Evolutionary conservation across 1,284 basidiomycete species (phyloP).

Genomic region (Heterobasidion parviporum): DNA sequence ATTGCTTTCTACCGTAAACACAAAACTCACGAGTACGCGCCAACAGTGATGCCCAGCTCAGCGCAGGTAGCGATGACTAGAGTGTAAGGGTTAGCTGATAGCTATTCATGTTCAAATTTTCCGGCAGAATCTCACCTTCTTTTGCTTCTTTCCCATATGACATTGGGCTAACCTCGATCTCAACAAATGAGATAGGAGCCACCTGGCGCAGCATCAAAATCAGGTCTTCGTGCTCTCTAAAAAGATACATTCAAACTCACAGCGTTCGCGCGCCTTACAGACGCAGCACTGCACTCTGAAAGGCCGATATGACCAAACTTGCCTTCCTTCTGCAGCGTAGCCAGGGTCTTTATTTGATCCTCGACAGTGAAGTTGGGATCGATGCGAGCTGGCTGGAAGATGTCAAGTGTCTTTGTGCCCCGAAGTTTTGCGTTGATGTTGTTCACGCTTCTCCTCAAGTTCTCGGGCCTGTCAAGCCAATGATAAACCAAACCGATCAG

Average conservation of each 20-base stretch:
- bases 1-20: too few relatives aligned
- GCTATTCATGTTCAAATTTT: background rate
- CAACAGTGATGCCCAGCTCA: slow-evolving; percentile 39
- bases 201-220: slow-evolving; percentile 19
- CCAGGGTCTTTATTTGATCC: slow-evolving; percentile 1
- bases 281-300: slow-evolving; percentile 29
- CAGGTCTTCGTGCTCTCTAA: too few relatives aligned
- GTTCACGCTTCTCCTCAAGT: slow-evolving; percentile 22
- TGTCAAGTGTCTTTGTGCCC: slow-evolving; percentile 25
- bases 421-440: slow-evolving; percentile 20
- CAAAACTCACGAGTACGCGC: slow-evolving; percentile 6
- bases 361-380: slow-evolving; percentile 3
- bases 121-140: slow-evolving; percentile 18
- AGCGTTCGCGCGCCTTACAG: slow-evolving; percentile 19
- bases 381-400: slow-evolving; percentile 22
- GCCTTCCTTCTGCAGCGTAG: slow-evolving; percentile 17
- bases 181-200: slow-evolving; percentile 35
- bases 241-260: background rate
- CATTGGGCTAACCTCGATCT: slow-evolving; percentile 47
- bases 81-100: slow-evolving; percentile 18
- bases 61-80: slow-evolving; percentile 27
- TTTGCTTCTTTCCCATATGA: slow-evolving; percentile 36
- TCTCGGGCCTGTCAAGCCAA: slow-evolving; percentile 17
- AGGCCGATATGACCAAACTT: slow-evolving; percentile 30
- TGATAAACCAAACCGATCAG: background rate